These are phyloP conservation scores for Lonicera japonica DNA, from an alignment of 129 eudicot genomes.

Conservation along the genomic window DNA sequence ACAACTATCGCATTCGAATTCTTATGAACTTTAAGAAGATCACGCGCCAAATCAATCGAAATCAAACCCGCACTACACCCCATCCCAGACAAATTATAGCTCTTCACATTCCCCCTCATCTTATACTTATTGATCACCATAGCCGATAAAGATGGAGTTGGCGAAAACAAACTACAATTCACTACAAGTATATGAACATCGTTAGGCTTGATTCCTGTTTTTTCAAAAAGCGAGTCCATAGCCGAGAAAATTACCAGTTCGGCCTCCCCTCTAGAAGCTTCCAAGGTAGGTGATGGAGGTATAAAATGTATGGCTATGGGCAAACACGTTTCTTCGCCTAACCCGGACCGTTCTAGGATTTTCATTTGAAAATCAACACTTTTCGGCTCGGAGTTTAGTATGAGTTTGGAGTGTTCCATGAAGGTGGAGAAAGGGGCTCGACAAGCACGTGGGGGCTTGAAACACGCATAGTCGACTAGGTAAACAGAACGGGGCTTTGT, in stretches of 20 bases:
- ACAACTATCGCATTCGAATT: constrained; percentile 24
- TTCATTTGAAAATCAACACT: constrained; percentile 28
- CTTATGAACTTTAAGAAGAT: constrained; percentile 19
- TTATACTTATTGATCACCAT: constrained; percentile 29
- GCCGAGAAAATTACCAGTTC: constrained; percentile 24
- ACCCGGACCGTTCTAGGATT: constrained; percentile 27
- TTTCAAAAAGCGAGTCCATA: constrained; percentile 20
- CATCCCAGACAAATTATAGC: constrained; percentile 34
- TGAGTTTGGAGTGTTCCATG: constrained; percentile 20
- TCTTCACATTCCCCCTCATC: constrained; percentile 24
- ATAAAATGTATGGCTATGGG: constrained; percentile 21
- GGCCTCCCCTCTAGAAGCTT: constrained; percentile 22
- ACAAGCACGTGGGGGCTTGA: constrained; percentile 15
- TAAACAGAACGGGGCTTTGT: constrained; percentile 17
- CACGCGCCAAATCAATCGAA: constrained; percentile 23
- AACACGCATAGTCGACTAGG: constrained; percentile 35
- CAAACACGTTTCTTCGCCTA: constrained; percentile 37
- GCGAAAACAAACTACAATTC: constrained; percentile 28
- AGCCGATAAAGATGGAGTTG: constrained; percentile 29
- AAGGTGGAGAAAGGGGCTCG: constrained; percentile 17
- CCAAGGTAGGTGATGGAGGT: constrained; percentile 25
- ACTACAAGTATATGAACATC: constrained; percentile 28
- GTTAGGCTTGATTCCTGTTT: constrained; percentile 20
- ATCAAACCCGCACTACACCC: constrained; percentile 43
- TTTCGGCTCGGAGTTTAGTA: constrained; percentile 11